A percentile compares a stretch with the other conserved stretches of the same genome.
Evolutionary conservation across 228 moss, liverwort and hornwort genomes (phyloP).

Genomic region (Sphagnum fallax): DNA sequence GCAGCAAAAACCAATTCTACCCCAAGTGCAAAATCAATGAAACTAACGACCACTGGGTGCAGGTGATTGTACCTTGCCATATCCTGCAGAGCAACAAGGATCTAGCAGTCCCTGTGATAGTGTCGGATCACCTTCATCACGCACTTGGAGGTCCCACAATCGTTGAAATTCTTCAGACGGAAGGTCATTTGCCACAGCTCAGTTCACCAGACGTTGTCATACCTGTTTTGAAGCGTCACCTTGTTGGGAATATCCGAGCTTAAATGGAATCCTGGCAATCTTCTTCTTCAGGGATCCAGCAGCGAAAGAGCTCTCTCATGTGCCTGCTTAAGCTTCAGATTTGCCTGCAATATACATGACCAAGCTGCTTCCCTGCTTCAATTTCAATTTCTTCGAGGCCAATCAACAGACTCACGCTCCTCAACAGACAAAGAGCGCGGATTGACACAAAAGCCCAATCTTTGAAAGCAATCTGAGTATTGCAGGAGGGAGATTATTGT

Average conservation of each 20-base stretch:
- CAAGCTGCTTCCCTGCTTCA: too few species aligned
- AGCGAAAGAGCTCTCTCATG: too few species aligned
- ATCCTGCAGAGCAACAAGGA: slow-evolving; percentile 62
- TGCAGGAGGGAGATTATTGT: too few species aligned
- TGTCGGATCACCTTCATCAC: slow-evolving; percentile 59
- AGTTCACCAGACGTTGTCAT: slow-evolving; percentile 56
- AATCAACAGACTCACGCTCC: too few species aligned
- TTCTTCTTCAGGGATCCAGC: neutral
- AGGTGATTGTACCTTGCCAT: slow-evolving; percentile 58
- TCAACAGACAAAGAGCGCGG: too few species aligned
- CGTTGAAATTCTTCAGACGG: slow-evolving; percentile 48
- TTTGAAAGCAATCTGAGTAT: too few species aligned
- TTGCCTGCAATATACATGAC: too few species aligned
- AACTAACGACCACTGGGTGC: neutral
- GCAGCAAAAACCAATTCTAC: too few species aligned
- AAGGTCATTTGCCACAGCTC: slow-evolving; percentile 69
- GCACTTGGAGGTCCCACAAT: slow-evolving; percentile 48
- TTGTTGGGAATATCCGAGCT: slow-evolving; percentile 24
- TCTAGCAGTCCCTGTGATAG: slow-evolving; percentile 56
- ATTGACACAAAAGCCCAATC: too few species aligned
- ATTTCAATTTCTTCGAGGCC: too few species aligned
- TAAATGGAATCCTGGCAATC: neutral
- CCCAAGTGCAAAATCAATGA: too few species aligned
- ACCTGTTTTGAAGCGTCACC: slow-evolving; percentile 37
- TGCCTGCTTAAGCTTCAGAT: too few species aligned